These are phyloP conservation scores for Suillus fuscotomentosus DNA, from an alignment of 768 basidiomycete genomes.

Conservation along the genomic window DNA sequence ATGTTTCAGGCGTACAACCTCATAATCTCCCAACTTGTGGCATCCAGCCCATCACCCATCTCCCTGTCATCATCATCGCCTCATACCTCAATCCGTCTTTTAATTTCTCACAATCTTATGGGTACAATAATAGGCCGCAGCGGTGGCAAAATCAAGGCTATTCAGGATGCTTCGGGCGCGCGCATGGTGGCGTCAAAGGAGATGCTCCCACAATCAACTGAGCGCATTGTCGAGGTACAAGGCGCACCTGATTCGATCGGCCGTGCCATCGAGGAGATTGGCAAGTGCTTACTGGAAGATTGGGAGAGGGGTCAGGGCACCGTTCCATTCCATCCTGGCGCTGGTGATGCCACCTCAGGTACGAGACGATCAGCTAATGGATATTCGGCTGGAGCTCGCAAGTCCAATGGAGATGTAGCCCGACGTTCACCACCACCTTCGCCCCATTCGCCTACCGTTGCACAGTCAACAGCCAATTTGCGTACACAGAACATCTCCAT, in stretches of 20 bases:
- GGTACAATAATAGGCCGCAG: slow-evolving; percentile 96
- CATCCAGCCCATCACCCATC: slow-evolving; percentile 70
- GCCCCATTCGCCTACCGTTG: slow-evolving; percentile 41
- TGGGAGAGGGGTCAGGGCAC: slow-evolving; percentile 95
- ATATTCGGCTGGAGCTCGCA: slow-evolving; percentile 52
- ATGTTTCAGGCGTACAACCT: slow-evolving; percentile 81
- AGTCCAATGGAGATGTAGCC: slow-evolving; percentile 58
- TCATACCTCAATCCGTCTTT: slow-evolving; percentile 90
- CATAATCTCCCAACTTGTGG: slow-evolving; percentile 88
- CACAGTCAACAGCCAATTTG: slow-evolving; percentile 72
- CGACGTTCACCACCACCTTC: slow-evolving; percentile 39
- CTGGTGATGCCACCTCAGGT: slow-evolving; percentile 65
- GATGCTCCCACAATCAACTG: slow-evolving; percentile 98
- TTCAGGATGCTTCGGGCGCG: slow-evolving; percentile 93
- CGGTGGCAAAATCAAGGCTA: slow-evolving; percentile 98
- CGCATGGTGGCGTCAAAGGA: slow-evolving; percentile 99
- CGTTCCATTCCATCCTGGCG: slow-evolving; percentile 92
- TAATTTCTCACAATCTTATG: slow-evolving; percentile 99
- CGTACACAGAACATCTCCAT: slow-evolving; percentile 99
- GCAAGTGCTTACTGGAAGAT: slow-evolving; percentile 92
- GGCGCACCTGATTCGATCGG: slow-evolving; percentile 91
- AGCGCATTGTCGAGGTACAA: slow-evolving; percentile 97
- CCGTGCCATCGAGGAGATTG: slow-evolving; percentile 93
- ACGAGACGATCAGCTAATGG: slow-evolving; percentile 52
- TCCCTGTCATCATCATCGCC: slow-evolving; percentile 61